A percentile compares a stretch with the other conserved stretches of the same genome.
phyloP scores from a whole-genome alignment of 2,329 filamentous ascomycete genomes.

The Curvularia spicifera region DNA sequence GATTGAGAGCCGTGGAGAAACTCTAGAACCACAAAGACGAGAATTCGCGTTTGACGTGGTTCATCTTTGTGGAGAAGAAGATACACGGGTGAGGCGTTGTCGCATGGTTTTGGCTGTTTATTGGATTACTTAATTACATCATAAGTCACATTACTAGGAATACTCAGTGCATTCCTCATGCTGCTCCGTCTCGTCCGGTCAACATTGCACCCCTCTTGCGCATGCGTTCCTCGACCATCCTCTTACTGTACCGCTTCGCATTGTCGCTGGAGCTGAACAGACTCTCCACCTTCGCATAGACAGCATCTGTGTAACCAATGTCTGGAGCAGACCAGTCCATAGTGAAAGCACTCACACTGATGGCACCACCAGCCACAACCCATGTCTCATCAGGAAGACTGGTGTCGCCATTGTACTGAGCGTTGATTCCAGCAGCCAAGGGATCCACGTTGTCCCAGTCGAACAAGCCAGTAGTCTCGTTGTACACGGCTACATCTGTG shows the following conservation, averaged over 20 bases:
- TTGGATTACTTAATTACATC: slow-evolving; percentile 13
- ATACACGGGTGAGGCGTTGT: neutral
- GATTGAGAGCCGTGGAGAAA: neutral
- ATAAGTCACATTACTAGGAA: neutral
- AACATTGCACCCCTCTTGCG: slow-evolving; percentile 23
- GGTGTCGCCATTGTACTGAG: slow-evolving; percentile 61
- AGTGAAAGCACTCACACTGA: slow-evolving; percentile 57
- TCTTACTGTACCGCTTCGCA: slow-evolving; percentile 25
- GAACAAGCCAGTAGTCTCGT: slow-evolving; percentile 55
- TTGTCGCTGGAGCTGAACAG: slow-evolving; percentile 17
- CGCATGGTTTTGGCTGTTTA: neutral
- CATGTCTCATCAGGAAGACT: slow-evolving; percentile 59
- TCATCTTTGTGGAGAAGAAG: neutral
- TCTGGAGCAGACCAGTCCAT: slow-evolving; percentile 60
- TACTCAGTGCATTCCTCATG: neutral
- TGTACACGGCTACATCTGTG: slow-evolving; percentile 55
- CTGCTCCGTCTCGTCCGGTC: slow-evolving; percentile 11
- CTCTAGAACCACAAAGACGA: neutral
- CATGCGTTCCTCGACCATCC: slow-evolving; percentile 28
- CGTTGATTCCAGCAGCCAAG: slow-evolving; percentile 58
- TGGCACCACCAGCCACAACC: slow-evolving; percentile 53
- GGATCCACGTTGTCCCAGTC: slow-evolving; percentile 56
- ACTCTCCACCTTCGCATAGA: slow-evolving; percentile 25
- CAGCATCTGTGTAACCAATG: slow-evolving; percentile 32
- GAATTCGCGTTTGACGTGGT: slow-evolving; percentile 1